Conservation (phyloP, 495 filamentous ascomycete species). For the Aspergillus biplanus region DNA sequence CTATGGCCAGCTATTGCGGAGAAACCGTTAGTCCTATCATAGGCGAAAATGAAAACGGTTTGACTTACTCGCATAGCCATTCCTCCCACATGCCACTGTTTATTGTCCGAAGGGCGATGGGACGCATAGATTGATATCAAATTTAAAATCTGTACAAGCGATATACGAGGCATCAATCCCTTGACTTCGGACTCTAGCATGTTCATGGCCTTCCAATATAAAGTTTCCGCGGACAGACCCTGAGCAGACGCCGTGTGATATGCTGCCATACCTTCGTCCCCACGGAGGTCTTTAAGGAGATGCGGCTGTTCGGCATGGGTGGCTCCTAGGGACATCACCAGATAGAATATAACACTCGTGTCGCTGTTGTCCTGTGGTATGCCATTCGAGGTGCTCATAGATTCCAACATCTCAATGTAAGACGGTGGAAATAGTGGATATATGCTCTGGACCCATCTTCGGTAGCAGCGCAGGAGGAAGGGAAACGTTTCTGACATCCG, state of each 20-base stretch:
- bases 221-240: slow-evolving; percentile 7
- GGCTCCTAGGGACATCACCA: slow-evolving; percentile 5
- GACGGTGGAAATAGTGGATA: neutral
- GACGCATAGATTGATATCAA: slow-evolving; percentile 6
- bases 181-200: neutral
- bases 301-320: neutral
- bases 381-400: neutral
- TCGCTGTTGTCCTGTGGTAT: slow-evolving; percentile 7
- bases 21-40: neutral
- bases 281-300: neutral
- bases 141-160: slow-evolving; percentile 7
- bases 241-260: slow-evolving; percentile 3
- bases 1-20: neutral
- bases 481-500: slow-evolving; percentile 5
- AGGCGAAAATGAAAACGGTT: neutral
- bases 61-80: slow-evolving; percentile 12
- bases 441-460: slow-evolving; percentile 6
- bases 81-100: slow-evolving; percentile 9
- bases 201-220: slow-evolving; percentile 9
- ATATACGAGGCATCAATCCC: slow-evolving; percentile 3
- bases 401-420: neutral
- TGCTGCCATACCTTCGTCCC: neutral
- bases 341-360: slow-evolving; percentile 2
- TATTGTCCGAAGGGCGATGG: slow-evolving; percentile 7
- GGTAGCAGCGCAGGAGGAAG: slow-evolving; percentile 4